These are phyloP conservation scores for Hypsizygus marmoreus DNA, from an alignment of 768 basidiomycete genomes.

Conservation along the genomic window DNA sequence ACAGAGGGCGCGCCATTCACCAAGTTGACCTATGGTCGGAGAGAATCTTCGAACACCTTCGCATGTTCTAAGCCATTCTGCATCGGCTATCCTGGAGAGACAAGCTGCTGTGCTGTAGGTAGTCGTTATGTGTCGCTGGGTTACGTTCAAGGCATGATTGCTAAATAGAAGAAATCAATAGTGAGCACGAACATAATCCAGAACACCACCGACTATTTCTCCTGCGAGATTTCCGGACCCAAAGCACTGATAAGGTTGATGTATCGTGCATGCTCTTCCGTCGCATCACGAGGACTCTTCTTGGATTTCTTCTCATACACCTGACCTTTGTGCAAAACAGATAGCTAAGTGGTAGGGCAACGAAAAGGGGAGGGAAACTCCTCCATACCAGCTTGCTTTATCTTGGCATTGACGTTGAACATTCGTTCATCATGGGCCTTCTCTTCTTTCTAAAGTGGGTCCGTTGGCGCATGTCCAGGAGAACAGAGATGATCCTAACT, in stretches of 20 bases:
- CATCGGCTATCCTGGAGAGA: slow-evolving; percentile 73
- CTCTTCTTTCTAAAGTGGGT: slow-evolving; percentile 70
- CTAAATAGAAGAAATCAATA: slow-evolving; percentile 33
- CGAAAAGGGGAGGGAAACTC: slow-evolving; percentile 4
- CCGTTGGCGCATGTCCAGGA: neutral
- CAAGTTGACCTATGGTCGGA: slow-evolving; percentile 67
- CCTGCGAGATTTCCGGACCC: slow-evolving; percentile 78
- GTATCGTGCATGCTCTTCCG: slow-evolving; percentile 78
- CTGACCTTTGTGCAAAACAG: slow-evolving; percentile 53
- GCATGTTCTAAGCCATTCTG: slow-evolving; percentile 73
- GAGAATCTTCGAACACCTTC: slow-evolving; percentile 71
- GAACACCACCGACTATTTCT: slow-evolving; percentile 65
- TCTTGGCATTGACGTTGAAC: slow-evolving; percentile 63
- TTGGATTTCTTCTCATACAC: slow-evolving; percentile 80
- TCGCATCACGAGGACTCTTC: slow-evolving; percentile 64
- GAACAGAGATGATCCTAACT: slow-evolving; percentile 28
- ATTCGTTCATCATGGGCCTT: slow-evolving; percentile 74
- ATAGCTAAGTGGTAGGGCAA: neutral
- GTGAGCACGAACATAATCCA: neutral
- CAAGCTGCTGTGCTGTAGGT: slow-evolving; percentile 65
- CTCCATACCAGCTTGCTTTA: slow-evolving; percentile 80
- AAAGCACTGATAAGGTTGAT: slow-evolving; percentile 70
- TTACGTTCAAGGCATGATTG: slow-evolving; percentile 65
- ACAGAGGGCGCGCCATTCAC: slow-evolving; percentile 72
- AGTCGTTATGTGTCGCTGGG: slow-evolving; percentile 58